These are phyloP conservation scores for Neocatenulostroma microsporum DNA, from an alignment of 2,329 filamentous ascomycete genomes.

Conservation along the genomic window DNA sequence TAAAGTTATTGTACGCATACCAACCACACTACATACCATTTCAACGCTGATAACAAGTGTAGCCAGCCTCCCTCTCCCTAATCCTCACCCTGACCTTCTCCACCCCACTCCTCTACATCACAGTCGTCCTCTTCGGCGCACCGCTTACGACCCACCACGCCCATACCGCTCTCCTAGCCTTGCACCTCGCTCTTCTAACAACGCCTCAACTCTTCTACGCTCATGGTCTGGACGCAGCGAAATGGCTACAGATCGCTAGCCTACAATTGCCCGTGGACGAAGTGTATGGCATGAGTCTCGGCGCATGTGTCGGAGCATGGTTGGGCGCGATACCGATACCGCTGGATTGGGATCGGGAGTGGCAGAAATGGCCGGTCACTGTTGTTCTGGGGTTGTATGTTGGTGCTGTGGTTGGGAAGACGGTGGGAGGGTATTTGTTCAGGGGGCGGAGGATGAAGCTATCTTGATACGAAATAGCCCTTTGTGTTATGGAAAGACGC, in stretches of 20 bases:
- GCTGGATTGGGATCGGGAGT: conserved; percentile 96
- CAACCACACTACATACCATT: no score
- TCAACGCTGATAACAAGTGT: no score
- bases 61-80: conserved; percentile 67
- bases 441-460: conserved; percentile 39
- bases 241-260: conserved; percentile 64
- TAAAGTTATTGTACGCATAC: conserved; percentile 36
- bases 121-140: conserved; percentile 82
- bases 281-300: conserved; percentile 73
- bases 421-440: conserved; percentile 46
- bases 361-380: conserved; percentile 97
- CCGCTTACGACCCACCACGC: conserved; percentile 72
- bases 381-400: conserved; percentile 75
- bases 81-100: conserved; percentile 49
- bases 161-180: conserved; percentile 71
- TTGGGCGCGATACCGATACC: conserved; percentile 91
- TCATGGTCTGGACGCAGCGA: conserved; percentile 66
- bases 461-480: no score
- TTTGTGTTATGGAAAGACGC: no score
- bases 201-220: conserved; percentile 77
- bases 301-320: conserved; percentile 76
- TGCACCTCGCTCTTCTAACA: conserved; percentile 72
- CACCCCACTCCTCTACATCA: conserved; percentile 50
- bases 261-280: conserved; percentile 70
- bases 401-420: conserved; percentile 66